Percentiles rank a stretch among this genome's conserved stretches.
Conservation (phyloP, 768 basidiomycete genomes). For the Leccinum subtestaceum region DNA sequence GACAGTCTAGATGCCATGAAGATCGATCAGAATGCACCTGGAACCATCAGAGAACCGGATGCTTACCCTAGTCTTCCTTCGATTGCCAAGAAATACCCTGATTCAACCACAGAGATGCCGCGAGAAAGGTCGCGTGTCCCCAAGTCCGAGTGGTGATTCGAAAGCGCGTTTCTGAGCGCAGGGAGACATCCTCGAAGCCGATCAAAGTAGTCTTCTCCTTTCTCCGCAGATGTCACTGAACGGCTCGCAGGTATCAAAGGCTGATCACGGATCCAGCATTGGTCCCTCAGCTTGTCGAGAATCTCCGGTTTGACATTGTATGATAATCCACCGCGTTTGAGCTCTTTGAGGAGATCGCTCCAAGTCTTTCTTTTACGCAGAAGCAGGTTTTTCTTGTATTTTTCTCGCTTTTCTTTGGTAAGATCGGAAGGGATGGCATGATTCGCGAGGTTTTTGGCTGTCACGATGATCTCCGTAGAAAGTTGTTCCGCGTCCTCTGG, state of each 20-base stretch:
- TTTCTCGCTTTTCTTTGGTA: conserved; percentile 51
- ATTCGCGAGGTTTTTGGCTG: conserved; percentile 54
- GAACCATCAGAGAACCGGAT: not conserved
- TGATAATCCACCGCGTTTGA: conserved; percentile 77
- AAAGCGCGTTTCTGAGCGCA: conserved; percentile 56
- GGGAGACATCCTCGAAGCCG: conserved; percentile 66
- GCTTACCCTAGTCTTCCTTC: conserved; percentile 63
- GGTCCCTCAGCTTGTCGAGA: conserved; percentile 51
- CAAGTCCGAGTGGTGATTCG: conserved; percentile 76
- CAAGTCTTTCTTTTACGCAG: conserved; percentile 86
- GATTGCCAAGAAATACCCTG: conserved; percentile 66
- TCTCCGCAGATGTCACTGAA: conserved; percentile 31
- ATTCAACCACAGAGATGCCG: conserved; percentile 76
- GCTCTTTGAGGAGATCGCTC: conserved; percentile 86
- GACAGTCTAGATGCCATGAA: conserved; percentile 14
- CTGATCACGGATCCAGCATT: conserved; percentile 67
- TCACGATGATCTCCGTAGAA: conserved; percentile 61
- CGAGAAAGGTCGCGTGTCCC: conserved; percentile 85
- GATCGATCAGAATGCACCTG: not conserved
- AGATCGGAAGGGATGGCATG: conserved; percentile 41
- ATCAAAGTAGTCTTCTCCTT: conserved; percentile 60
- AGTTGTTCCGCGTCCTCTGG: conserved; percentile 51
- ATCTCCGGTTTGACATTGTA: conserved; percentile 68
- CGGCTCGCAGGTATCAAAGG: conserved; percentile 35
- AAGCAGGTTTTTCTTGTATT: conserved; percentile 68